Base-by-base conservation (phyloP, 805 yeast genomes). In the Candida anglica region DNA sequence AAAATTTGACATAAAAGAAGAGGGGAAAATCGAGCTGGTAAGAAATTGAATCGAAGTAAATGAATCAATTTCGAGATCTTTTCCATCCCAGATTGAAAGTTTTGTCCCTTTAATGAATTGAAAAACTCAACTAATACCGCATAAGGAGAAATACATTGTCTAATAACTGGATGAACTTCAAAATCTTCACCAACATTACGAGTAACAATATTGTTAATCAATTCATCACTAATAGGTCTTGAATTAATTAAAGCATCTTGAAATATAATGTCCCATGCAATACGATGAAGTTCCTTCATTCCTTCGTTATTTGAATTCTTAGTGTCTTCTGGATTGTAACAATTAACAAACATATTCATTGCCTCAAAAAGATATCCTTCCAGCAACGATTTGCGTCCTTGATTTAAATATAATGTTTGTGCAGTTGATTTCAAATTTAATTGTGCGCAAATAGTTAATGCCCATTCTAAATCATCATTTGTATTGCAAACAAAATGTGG, bases 401-500 rank as follows among this genome's bases (percentile, higher is more conserved):
- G 58, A 14, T 58, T 59, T 36, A 70, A 67, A 53, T 73, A 80
- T 3, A 84, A 61, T 20, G 69, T 63, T 37, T 69, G 68, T 0
- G 84, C 77, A 9, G 84, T 77, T 6, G 69, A 58, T n/a, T 77
- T 66, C 27, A 83, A 53, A 45, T 73, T 75, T 52, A 83, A 64
- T 44, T 79, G 71, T 9, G 88, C 84, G 60, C 91, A 82, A 4
- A 84, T 64, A 2, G 86, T 74, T 33, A 84, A 60, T 28, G 81
- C 73, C 91, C 91, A 84, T 53, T 84, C 93, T 40, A 81, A 67
- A 50, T 84, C 94, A 51, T 83, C 89, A 48, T 79, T 81, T 6
- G 80, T 79, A 34, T 70, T 60, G 47, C 78, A 79, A 28, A 78
- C 66, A 49, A 66, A 83, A 15, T 68, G 69, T 4, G 86, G 86